Evolutionary conservation across 2,329 filamentous ascomycete species (phyloP), one percentile per base, ranked within the genome.

Genomic region (Penicillium sp.): DNA sequence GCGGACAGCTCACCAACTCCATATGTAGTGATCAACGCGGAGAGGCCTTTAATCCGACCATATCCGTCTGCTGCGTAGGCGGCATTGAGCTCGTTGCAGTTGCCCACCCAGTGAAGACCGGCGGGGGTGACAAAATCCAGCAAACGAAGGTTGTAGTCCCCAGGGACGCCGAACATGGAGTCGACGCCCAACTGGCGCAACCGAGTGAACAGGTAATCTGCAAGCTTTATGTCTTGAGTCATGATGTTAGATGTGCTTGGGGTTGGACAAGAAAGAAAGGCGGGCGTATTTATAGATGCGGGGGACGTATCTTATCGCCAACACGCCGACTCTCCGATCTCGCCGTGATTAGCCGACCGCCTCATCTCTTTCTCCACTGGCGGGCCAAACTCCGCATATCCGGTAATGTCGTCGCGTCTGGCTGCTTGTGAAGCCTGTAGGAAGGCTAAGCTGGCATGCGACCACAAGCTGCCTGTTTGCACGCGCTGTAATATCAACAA

Each of bases 41-140:
- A 65, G n/a, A 63, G 26, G 2, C 65, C 68, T 18, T 68, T 70
- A 40, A 70, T 63, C 7, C 68, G 64, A 10, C 66, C 61, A 47
- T 71, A 71, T 29, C 66, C 67, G 54, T 71, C 69, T 7, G 69
- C 67, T 2, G 69, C 68, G 39, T 71, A 70, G 14, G 85, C 84
- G 42, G 87, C 87, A 68, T 90, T 90, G 55, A 90, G 79, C 70
- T 90, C 87, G 66, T 90, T 90, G 61, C 84, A 83, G 68, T 85
- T 89, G 53, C 74, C 75, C 38, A 87, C 82, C 85, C 85, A 88
- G 63, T 80, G 79, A 35, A 90, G 72, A 6, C 79, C 81, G 44
- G 76, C 76, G 34, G 81, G 77, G 23, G 80, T 76, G 40, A 90
- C 73, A 68, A 87, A 88, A 70, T 90, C 87, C 23, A 90, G 78